Percentiles rank a stretch among this genome's conserved stretches.
phyloP scores from a whole-genome alignment of 2,329 filamentous ascomycete genomes.

The Fusarium humuli region DNA sequence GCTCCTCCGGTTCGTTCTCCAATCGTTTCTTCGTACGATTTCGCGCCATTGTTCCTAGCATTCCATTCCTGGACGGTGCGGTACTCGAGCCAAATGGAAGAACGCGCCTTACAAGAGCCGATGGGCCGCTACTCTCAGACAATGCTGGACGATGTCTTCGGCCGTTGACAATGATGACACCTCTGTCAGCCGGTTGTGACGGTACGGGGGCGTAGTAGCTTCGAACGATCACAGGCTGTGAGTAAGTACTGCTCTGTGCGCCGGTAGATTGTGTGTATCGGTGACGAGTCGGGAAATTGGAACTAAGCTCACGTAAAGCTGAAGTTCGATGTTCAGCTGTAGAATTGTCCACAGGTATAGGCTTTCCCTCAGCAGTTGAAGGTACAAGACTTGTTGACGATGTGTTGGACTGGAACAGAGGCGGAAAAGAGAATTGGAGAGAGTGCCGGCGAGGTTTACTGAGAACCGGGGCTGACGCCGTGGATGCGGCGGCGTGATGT shows the following conservation, averaged over 20 bases:
- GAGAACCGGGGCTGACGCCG: constrained; percentile 38
- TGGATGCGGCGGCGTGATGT: constrained; percentile 42
- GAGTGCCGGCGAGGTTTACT: constrained; percentile 51
- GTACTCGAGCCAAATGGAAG: constrained; percentile 51
- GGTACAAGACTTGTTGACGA: constrained; percentile 66
- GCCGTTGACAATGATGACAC: constrained; percentile 48
- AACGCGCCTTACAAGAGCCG: constrained; percentile 46
- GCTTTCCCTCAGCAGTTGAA: constrained; percentile 66
- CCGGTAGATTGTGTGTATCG: constrained; percentile 68
- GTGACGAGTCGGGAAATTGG: constrained; percentile 67
- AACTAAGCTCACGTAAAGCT: constrained; percentile 70
- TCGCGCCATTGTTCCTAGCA: constrained; percentile 58
- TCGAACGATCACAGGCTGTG: constrained; percentile 73
- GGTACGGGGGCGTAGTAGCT: constrained; percentile 67
- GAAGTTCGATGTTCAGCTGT: constrained; percentile 69
- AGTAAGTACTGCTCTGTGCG: constrained; percentile 69
- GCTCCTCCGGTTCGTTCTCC: constrained; percentile 49
- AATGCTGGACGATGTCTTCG: constrained; percentile 44
- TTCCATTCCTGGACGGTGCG: constrained; percentile 53
- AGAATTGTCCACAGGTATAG: constrained; percentile 67
- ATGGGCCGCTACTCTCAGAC: constrained; percentile 47
- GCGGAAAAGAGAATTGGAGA: constrained; percentile 62
- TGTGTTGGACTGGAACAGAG: constrained; percentile 60
- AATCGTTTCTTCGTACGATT: constrained; percentile 55
- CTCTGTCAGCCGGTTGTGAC: constrained; percentile 49